These are phyloP conservation scores for Colletotrichum falcatum DNA, from an alignment of 2,329 filamentous ascomycete species.

Conservation along the genomic window DNA sequence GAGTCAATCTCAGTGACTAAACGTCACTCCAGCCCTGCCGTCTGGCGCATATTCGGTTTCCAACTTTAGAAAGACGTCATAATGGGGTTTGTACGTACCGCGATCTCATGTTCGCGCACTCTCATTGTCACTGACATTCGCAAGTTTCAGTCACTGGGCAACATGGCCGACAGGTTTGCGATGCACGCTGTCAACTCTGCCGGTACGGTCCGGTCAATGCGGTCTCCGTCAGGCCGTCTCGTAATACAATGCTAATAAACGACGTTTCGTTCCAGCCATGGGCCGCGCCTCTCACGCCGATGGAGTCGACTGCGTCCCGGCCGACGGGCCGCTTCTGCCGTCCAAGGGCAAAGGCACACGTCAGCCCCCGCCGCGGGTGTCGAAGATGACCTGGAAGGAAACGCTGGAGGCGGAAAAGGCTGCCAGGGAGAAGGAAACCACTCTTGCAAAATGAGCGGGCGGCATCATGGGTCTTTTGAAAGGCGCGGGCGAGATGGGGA, in stretches of 20 bases:
- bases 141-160: not conserved
- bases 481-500: no score
- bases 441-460: not conserved
- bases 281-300: not conserved
- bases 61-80: not conserved
- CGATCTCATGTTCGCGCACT: no score
- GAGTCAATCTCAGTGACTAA: not conserved
- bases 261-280: not conserved
- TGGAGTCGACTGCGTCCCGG: conserved; percentile 3
- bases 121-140: not conserved
- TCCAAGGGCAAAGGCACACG: conserved; percentile 13
- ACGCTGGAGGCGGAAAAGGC: conserved; percentile 16
- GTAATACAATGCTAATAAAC: not conserved
- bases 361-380: conserved; percentile 20
- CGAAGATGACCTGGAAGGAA: conserved; percentile 25
- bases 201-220: not conserved
- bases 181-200: conserved; percentile 1
- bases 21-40: no score
- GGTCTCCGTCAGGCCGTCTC: rapidly evolving
- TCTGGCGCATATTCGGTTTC: not conserved
- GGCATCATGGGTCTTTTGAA: not conserved
- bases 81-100: conserved; percentile 13
- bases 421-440: not conserved
- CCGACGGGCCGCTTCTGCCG: not conserved
- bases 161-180: conserved; percentile 5